Evolutionary conservation across 352 stramenopile species (phyloP).

Genomic region (Phytopythium ostracodes): DNA sequence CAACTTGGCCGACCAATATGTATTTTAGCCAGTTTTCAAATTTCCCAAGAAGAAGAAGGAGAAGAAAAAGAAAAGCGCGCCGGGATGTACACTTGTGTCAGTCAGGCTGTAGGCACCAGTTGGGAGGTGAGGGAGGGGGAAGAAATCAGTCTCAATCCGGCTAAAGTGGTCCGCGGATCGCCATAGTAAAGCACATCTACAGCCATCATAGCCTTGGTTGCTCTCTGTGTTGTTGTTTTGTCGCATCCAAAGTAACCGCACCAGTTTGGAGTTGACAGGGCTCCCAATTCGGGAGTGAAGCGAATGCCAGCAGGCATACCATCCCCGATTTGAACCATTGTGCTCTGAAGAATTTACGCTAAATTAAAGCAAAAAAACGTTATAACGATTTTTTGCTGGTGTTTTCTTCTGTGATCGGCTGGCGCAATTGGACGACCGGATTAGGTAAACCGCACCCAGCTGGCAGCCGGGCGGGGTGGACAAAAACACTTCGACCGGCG

Average conservation of each 20-base stretch:
- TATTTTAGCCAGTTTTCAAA: neutral
- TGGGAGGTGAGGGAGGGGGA: neutral
- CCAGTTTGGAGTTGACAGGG: neutral
- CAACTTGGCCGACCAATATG: conserved; percentile 22
- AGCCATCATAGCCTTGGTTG: neutral
- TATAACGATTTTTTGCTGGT: neutral
- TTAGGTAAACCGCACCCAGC: neutral
- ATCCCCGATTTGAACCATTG: neutral
- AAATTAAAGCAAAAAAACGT: neutral
- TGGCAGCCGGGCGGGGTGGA: neutral
- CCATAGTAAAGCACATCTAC: neutral
- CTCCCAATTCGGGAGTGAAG: neutral
- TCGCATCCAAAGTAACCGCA: no score
- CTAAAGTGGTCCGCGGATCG: neutral
- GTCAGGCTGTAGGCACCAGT: no score
- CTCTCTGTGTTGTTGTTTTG: neutral
- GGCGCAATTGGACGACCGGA: neutral
- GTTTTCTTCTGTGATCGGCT: neutral
- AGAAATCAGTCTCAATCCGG: neutral
- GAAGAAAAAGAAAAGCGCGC: conserved; percentile 5
- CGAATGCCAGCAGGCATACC: neutral
- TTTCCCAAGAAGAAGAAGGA: neutral
- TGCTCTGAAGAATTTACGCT: neutral
- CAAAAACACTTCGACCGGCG: neutral
- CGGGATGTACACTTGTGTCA: no score